Evolutionary conservation across 441 rosid genomes (phyloP).

Genomic region (Hura crepitans): DNA sequence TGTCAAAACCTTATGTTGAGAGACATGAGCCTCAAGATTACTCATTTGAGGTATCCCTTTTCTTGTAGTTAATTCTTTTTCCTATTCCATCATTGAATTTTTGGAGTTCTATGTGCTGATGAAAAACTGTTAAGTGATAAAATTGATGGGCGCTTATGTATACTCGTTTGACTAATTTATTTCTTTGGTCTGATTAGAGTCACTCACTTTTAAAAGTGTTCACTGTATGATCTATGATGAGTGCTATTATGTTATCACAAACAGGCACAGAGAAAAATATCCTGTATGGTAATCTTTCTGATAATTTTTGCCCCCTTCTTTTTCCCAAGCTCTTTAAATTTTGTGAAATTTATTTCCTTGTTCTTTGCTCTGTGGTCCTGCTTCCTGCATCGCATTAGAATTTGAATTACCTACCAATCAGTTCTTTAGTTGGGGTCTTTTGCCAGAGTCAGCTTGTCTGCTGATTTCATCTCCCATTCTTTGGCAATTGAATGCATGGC

Average conservation of each 20-base stretch:
- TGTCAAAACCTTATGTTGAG: slow-evolving; percentile 42
- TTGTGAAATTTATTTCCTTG: not conserved
- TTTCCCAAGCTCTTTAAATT: not conserved
- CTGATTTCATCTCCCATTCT: not conserved
- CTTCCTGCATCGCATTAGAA: not conserved
- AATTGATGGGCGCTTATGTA: not conserved
- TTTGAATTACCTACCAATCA: not conserved
- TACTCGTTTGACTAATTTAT: not conserved
- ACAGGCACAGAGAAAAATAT: no score
- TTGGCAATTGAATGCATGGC: not conserved
- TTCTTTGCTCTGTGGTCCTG: not conserved
- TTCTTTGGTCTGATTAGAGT: not conserved
- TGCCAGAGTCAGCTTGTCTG: not conserved
- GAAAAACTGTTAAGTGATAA: not conserved
- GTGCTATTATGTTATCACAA: not conserved
- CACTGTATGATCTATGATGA: not conserved
- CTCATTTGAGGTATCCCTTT: slow-evolving; percentile 48
- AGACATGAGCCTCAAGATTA: slow-evolving; percentile 44
- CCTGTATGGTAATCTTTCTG: not conserved
- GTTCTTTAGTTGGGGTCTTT: not conserved
- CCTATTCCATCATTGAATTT: not conserved
- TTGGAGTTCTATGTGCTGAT: not conserved
- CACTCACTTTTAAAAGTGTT: not conserved
- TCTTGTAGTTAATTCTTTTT: not conserved
- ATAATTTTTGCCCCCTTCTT: not conserved